phyloP scores from a whole-genome alignment of 1,139 yeast genomes.

The Yamadazyma mexicana region DNA sequence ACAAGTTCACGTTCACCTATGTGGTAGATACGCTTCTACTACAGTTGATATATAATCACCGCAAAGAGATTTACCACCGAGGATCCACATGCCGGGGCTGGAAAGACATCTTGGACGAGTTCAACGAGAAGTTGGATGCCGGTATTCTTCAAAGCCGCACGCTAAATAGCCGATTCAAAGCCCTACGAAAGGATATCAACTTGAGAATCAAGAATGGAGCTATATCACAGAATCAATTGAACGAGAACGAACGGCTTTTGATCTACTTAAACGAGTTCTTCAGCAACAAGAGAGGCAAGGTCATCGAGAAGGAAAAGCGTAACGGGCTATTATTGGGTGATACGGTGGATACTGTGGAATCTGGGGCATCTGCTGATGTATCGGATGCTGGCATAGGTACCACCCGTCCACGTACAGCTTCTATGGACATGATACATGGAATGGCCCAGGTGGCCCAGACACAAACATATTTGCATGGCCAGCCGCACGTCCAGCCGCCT shows the following conservation, averaged over 20 bases:
- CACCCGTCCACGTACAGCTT: no score
- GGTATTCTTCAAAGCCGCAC: constrained; percentile 30
- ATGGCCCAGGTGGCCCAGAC: no score
- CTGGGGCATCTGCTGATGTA: not conserved
- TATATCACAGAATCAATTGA: constrained; percentile 16
- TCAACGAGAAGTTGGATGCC: constrained; percentile 21
- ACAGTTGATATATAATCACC: constrained; percentile 21
- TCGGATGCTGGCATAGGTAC: no score
- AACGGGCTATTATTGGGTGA: constrained; percentile 11
- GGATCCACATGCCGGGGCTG: constrained; percentile 32
- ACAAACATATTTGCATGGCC: no score
- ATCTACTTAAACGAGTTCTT: constrained; percentile 20
- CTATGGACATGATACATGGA: no score
- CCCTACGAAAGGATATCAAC: constrained; percentile 24
- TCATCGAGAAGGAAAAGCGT: constrained; percentile 14
- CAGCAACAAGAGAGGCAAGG: constrained; percentile 13
- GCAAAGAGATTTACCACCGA: constrained; percentile 27
- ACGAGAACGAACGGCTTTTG: constrained; percentile 29
- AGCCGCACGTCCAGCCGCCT: no score
- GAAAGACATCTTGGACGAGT: constrained; percentile 25
- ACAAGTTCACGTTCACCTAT: constrained; percentile 27
- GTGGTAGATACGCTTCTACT: constrained; percentile 27
- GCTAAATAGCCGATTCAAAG: constrained; percentile 28
- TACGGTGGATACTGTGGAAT: not conserved
- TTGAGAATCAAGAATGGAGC: constrained; percentile 19